Evolutionary conservation across 306 rosid genomes (phyloP).

Genomic region (Dryas octopetala): DNA sequence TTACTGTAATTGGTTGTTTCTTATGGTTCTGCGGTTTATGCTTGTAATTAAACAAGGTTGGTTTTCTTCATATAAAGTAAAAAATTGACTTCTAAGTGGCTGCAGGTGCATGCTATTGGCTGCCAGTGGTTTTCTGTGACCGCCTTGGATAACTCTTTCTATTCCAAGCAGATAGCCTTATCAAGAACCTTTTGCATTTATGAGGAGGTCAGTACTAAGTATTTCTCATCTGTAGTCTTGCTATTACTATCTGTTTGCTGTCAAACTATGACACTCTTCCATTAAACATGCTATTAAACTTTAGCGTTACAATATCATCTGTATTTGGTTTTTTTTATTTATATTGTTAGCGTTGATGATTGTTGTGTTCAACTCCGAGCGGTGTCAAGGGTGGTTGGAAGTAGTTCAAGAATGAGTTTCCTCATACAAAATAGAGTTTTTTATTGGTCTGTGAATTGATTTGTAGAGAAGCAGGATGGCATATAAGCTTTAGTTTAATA

Average conservation of each 20-base stretch:
- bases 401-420: background rate
- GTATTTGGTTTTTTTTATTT: background rate
- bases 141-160: slow-evolving; percentile 49
- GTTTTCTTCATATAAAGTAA: no score
- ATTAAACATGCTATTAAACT: background rate
- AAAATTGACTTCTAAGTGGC: background rate
- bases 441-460: background rate
- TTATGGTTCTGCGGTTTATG: no score
- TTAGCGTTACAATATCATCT: background rate
- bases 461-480: background rate
- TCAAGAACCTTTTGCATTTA: slow-evolving; percentile 87
- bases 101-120: slow-evolving; percentile 72
- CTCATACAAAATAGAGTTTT: background rate
- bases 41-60: no score
- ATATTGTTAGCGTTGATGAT: background rate
- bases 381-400: no score
- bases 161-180: slow-evolving; percentile 60
- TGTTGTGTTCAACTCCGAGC: no score
- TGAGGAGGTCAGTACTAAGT: slow-evolving; percentile 64
- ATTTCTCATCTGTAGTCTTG: slow-evolving; percentile 19
- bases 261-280: background rate
- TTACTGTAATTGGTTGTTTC: no score
- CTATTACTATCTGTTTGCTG: slow-evolving; percentile 26
- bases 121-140: slow-evolving; percentile 74
- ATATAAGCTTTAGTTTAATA: background rate